Evolutionary conservation across 2,329 filamentous ascomycete species (phyloP).

Genomic region (Rhynchosporium graminicola): DNA sequence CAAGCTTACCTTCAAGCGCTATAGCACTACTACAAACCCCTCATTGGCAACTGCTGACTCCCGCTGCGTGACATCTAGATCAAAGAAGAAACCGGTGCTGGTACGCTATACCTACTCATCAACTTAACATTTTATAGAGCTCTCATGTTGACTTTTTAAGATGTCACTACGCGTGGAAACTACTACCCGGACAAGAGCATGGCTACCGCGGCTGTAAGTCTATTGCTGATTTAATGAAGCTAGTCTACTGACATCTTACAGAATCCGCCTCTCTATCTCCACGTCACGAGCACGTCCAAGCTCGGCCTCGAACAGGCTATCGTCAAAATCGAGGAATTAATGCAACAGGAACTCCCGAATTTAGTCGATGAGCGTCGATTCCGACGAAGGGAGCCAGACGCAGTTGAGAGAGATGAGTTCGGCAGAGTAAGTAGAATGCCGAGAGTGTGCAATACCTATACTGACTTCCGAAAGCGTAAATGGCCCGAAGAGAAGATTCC

Average conservation of each 20-base stretch:
- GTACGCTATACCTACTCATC: slow-evolving; percentile 70
- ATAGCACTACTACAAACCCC: slow-evolving; percentile 59
- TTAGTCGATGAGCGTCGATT: slow-evolving; percentile 94
- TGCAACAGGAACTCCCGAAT: slow-evolving; percentile 93
- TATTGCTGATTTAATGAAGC: background rate
- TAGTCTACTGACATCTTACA: slow-evolving; percentile 44
- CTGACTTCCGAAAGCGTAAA: slow-evolving; percentile 69
- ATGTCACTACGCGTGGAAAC: slow-evolving; percentile 96
- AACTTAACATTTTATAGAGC: slow-evolving; percentile 41
- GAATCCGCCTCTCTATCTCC: slow-evolving; percentile 93
- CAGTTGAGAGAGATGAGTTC: slow-evolving; percentile 85
- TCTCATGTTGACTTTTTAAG: slow-evolving; percentile 69
- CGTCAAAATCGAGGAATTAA: slow-evolving; percentile 86
- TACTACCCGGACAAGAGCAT: slow-evolving; percentile 98
- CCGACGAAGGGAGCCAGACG: slow-evolving; percentile 75
- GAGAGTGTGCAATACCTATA: slow-evolving; percentile 6
- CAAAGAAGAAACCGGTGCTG: slow-evolving; percentile 98
- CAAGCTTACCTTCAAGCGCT: slow-evolving; percentile 68
- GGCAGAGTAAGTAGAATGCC: slow-evolving; percentile 68
- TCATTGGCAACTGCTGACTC: slow-evolving; percentile 95
- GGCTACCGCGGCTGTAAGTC: slow-evolving; percentile 84
- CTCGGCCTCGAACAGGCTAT: slow-evolving; percentile 89
- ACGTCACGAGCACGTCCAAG: slow-evolving; percentile 91
- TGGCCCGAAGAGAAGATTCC: slow-evolving; percentile 97
- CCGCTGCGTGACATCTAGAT: slow-evolving; percentile 89